Evolutionary conservation across 2,329 filamentous ascomycete species (phyloP).

Genomic region (Microcyclospora tardicrescens): DNA sequence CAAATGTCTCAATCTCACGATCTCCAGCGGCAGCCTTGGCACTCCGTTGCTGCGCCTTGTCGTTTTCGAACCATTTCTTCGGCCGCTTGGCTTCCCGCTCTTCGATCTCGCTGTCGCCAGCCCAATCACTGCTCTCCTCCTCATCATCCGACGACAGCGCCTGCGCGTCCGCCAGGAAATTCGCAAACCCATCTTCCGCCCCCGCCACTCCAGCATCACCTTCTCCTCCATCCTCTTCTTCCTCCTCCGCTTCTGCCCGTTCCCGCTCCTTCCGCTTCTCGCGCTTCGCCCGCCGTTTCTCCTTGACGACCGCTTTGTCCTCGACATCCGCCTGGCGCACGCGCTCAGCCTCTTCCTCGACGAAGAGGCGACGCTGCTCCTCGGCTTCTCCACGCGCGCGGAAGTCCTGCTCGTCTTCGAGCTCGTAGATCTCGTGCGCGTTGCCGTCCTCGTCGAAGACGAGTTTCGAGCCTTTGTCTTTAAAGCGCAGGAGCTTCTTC

Average conservation of each 20-base stretch:
- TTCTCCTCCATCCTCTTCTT: constrained; percentile 13
- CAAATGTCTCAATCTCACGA: constrained; percentile 59
- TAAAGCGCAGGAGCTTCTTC: constrained; percentile 81
- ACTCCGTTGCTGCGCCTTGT: constrained; percentile 39
- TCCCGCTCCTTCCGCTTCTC: constrained; percentile 60
- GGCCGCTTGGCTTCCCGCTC: constrained; percentile 45
- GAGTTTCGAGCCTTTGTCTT: constrained; percentile 71
- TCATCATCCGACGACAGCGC: constrained; percentile 17
- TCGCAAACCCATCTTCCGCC: constrained; percentile 28
- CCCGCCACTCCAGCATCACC: constrained; percentile 8
- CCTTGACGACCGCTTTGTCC: constrained; percentile 69
- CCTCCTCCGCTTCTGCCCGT: constrained; percentile 32
- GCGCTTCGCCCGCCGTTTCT: constrained; percentile 64
- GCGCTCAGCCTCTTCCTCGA: constrained; percentile 59
- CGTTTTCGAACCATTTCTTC: constrained; percentile 71
- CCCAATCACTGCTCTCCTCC: constrained; percentile 22
- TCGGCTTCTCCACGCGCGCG: constrained; percentile 59
- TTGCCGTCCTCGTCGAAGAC: constrained; percentile 88
- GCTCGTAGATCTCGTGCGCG: constrained; percentile 72
- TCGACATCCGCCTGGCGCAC: constrained; percentile 63
- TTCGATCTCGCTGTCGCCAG: constrained; percentile 31
- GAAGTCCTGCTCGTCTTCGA: constrained; percentile 77
- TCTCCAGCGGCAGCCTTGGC: constrained; percentile 36
- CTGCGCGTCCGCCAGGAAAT: constrained; percentile 28
- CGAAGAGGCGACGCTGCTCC: constrained; percentile 61